These are phyloP conservation scores for Passalora sequoiae DNA, from an alignment of 2,329 filamentous ascomycete species.

Conservation along the genomic window DNA sequence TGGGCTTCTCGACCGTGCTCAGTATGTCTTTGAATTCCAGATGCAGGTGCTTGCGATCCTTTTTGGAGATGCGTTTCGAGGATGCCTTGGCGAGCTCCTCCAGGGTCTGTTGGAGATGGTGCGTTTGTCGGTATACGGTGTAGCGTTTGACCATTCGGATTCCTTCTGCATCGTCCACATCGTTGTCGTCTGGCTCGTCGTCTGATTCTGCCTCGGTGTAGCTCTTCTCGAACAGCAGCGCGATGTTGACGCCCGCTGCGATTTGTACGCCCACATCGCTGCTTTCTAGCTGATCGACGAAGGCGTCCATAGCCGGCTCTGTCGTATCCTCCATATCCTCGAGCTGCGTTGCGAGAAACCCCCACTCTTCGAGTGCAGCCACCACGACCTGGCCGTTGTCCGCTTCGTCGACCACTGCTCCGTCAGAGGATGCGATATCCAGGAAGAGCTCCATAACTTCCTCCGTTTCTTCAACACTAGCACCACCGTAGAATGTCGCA, in stretches of 20 bases:
- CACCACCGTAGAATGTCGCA: constrained; percentile 71
- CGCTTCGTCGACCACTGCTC: constrained; percentile 62
- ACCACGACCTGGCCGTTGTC: constrained; percentile 67
- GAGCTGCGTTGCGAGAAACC: constrained; percentile 70
- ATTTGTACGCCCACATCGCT: constrained; percentile 67
- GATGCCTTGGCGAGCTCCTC: constrained; percentile 56
- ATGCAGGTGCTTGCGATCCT: constrained; percentile 62
- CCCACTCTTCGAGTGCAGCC: constrained; percentile 73
- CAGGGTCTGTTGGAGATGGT: constrained; percentile 56
- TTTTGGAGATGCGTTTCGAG: constrained; percentile 59
- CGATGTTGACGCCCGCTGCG: constrained; percentile 73
- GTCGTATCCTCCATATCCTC: constrained; percentile 69
- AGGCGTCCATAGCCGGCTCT: constrained; percentile 68
- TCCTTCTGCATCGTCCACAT: constrained; percentile 43
- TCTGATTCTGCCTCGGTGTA: constrained; percentile 55
- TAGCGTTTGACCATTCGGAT: constrained; percentile 56
- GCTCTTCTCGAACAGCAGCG: constrained; percentile 72
- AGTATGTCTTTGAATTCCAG: constrained; percentile 61
- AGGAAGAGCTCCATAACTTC: constrained; percentile 71
- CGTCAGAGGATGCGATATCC: constrained; percentile 75
- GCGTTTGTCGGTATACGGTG: constrained; percentile 60
- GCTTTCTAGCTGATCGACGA: constrained; percentile 80
- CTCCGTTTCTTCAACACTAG: constrained; percentile 59
- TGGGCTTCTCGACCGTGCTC: constrained; percentile 61
- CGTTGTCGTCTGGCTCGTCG: constrained; percentile 41